phyloP scores from a whole-genome alignment of 768 basidiomycete species.

The Phylloporus sp. region DNA sequence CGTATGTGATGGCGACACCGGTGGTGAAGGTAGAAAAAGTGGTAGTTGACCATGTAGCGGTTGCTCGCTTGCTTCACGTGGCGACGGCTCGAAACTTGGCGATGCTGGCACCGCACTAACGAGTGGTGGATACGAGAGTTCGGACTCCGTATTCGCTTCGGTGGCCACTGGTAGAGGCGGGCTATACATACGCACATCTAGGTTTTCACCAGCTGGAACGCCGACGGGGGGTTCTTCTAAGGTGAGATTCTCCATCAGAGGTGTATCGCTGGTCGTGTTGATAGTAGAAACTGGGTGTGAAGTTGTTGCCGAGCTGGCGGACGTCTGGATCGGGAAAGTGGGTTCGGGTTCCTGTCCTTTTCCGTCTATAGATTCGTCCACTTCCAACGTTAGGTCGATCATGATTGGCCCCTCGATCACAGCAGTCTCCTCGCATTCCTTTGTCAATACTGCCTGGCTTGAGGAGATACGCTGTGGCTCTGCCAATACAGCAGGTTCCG shows the following conservation, averaged over 20 bases:
- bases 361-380: slow-evolving; percentile 18
- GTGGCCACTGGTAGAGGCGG: slow-evolving; percentile 8
- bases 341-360: slow-evolving; percentile 6
- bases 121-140: slow-evolving; percentile 5
- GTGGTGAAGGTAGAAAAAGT: slow-evolving; percentile 47
- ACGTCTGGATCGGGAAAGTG: slow-evolving; percentile 8
- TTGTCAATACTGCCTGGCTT: background rate
- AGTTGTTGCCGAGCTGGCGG: slow-evolving; percentile 1
- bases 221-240: slow-evolving; percentile 14
- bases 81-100: slow-evolving; percentile 5
- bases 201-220: background rate
- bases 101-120: background rate
- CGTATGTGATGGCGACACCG: slow-evolving; percentile 28
- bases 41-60: slow-evolving; percentile 30
- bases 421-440: background rate
- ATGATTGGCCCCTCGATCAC: slow-evolving; percentile 16
- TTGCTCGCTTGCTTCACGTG: slow-evolving; percentile 11
- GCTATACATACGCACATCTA: slow-evolving; percentile 23
- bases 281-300: slow-evolving; percentile 6
- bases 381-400: slow-evolving; percentile 26
- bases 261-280: slow-evolving; percentile 15
- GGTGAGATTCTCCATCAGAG: slow-evolving; percentile 18
- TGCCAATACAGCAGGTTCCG: background rate
- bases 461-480: background rate
- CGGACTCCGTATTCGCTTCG: slow-evolving; percentile 12